Conservation (phyloP, 1,284 basidiomycete genomes). For the Pseudozyma flocculosa region DNA sequence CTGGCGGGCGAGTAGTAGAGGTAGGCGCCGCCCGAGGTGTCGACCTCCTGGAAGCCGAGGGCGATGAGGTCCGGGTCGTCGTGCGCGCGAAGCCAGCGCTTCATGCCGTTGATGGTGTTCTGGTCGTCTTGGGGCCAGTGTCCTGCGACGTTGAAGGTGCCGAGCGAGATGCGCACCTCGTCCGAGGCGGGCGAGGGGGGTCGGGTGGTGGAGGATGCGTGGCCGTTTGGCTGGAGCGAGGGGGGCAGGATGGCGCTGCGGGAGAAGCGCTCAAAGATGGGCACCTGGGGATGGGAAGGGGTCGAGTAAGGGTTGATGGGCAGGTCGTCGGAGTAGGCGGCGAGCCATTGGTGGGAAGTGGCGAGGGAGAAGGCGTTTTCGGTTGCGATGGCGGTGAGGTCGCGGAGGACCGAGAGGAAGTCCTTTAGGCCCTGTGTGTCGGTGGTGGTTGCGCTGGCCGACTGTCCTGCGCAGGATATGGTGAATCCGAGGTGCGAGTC, state of each 20-base stretch:
- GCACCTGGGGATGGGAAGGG: neutral
- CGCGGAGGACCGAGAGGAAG: constrained; percentile 30
- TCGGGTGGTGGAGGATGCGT: too few species aligned
- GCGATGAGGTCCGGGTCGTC: constrained; percentile 38
- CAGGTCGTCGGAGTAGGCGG: constrained; percentile 17
- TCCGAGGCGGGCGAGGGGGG: constrained; percentile 20
- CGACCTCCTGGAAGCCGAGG: constrained; percentile 38
- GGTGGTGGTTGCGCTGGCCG: constrained; percentile 14
- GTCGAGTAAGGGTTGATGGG: neutral
- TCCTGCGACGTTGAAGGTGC: constrained; percentile 34
- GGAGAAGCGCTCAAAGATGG: constrained; percentile 33
- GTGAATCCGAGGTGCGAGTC: constrained; percentile 19
- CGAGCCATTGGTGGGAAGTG: constrained; percentile 23
- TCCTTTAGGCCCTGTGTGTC: constrained; percentile 28
- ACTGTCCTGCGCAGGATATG: constrained; percentile 6
- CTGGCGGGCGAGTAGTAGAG: constrained; percentile 37
- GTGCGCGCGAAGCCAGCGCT: constrained; percentile 26
- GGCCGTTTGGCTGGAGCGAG: neutral
- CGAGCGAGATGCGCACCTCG: constrained; percentile 28
- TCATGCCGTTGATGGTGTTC: constrained; percentile 16
- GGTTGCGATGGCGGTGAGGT: constrained; percentile 17
- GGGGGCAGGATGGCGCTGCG: constrained; percentile 16
- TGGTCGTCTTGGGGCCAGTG: constrained; percentile 12
- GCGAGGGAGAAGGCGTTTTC: constrained; percentile 11
- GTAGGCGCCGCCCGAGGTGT: constrained; percentile 31